These are phyloP conservation scores for Ogataea wickerhamii DNA, from an alignment of 805 yeast species.

Conservation along the genomic window DNA sequence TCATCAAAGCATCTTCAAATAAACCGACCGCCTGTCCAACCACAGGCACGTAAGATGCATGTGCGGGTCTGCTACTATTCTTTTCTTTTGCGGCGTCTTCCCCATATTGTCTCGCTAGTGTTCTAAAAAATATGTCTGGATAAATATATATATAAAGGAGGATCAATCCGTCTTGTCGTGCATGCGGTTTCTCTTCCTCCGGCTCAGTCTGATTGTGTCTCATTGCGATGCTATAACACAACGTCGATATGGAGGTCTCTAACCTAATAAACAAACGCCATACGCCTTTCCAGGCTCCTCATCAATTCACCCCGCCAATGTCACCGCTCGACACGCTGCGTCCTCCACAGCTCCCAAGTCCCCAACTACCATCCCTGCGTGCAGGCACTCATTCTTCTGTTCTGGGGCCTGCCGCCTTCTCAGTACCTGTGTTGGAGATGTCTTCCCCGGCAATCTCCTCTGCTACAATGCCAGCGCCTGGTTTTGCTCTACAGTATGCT, in stretches of 20 bases:
- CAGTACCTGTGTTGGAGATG: no score
- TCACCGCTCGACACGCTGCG: conserved; percentile 16
- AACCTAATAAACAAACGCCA: conserved; percentile 15
- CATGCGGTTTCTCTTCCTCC: no score
- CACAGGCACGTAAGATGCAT: background rate
- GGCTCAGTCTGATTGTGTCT: no score
- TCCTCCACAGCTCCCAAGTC: conserved; percentile 4
- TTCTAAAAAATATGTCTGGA: background rate
- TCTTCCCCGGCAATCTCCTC: no score
- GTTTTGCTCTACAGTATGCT: background rate
- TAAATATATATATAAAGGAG: background rate
- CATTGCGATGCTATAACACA: background rate
- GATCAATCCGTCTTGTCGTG: no score
- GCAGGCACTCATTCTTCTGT: background rate
- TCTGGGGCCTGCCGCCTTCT: no score
- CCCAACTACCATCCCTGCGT: background rate
- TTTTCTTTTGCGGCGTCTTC: conserved; percentile 1
- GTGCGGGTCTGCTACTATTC: background rate
- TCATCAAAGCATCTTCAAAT: background rate
- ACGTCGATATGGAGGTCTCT: conserved; percentile 19
- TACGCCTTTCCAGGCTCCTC: conserved; percentile 5
- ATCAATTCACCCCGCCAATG: conserved; percentile 18
- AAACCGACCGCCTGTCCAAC: background rate
- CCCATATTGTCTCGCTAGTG: background rate
- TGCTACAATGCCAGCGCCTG: no score